These are phyloP conservation scores for Berberis vulgaris DNA, from an alignment of 164 flowering plant genomes.

Conservation along the genomic window DNA sequence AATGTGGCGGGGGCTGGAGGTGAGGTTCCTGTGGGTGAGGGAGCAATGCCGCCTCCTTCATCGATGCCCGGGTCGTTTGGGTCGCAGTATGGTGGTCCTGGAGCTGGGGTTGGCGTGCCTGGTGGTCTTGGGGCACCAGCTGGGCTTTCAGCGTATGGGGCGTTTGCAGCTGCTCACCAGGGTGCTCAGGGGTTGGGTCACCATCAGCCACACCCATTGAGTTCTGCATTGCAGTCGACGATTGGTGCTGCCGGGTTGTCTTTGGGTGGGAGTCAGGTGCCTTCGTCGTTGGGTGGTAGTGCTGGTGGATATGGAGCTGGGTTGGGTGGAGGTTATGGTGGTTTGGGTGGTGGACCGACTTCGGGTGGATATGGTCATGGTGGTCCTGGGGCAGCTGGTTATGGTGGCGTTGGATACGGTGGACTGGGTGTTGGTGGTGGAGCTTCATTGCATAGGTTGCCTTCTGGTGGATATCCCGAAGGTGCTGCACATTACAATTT, in stretches of 20 bases:
- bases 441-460: conserved; percentile 52
- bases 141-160: conserved; percentile 25
- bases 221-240: conserved; percentile 20
- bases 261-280: conserved; percentile 29
- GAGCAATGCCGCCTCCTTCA: conserved; percentile 29
- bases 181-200: conserved; percentile 27
- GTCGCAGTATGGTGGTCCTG: conserved; percentile 24
- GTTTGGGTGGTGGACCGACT: conserved; percentile 10
- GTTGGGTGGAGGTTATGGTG: conserved; percentile 19
- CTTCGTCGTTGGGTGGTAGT: conserved; percentile 33
- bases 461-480: conserved; percentile 58
- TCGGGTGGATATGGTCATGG: conserved; percentile 18
- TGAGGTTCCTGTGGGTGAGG: conserved; percentile 31
- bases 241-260: conserved; percentile 29
- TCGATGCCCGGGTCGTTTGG: conserved; percentile 18
- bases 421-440: conserved; percentile 15
- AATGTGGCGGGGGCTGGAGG: conserved; percentile 18
- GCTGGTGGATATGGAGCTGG: conserved; percentile 25
- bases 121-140: background rate
- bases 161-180: conserved; percentile 34
- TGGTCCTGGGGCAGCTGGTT: conserved; percentile 1
- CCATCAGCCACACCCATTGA: conserved; percentile 10
- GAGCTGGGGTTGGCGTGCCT: conserved; percentile 17
- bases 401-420: no score
- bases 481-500: conserved; percentile 42